Base-by-base conservation (phyloP, 768 basidiomycete species). In the Lentinula lateritia region DNA sequence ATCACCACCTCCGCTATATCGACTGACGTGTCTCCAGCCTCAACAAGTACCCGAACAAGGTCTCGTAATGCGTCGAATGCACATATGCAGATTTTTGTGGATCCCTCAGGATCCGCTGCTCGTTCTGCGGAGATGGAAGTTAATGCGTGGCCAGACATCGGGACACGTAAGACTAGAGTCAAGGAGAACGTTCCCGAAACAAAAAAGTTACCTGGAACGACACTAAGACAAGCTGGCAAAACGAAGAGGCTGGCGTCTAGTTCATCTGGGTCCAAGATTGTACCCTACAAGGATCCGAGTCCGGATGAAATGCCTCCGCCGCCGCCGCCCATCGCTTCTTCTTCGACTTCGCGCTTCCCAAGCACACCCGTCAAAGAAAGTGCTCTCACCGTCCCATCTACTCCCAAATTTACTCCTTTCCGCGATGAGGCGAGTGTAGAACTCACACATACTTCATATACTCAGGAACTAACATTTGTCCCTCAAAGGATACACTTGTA, bases 171-270 rank as follows among this genome's bases (percentile, higher is more conserved):
- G 70, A 80, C 85, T 5, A 82, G 91, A 57, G 77, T 90, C 66
- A 93, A 92, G 66, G 90, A 93, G 74, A 93, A 93, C 66, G 75
- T 86, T 1, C 84, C 83, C 7, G 88, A 88, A 70, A 82, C 84
- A 35, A 82, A 83, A 70, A 89, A 88, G 76, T 79, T 88, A 55
- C 80, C 71, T 2, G 90, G 89, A 10, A 80, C 88, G 60, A 90
- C 81, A 34, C 63, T 92, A 45, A 84, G 82, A 62, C 86, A 88
- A 62, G 76, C 85, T 16, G 85, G 87, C 32, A 78, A 78, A 62
- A 69, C 83, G 32, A 83, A 81, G 69, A 78, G 88, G 28, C 66
- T 84, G 35, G 80, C 77, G 28, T 82, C 79, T 16, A 67, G 72
- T 23, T 70, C 73, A 5, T 72, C 78, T 50, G 70, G 66, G 42